Base-by-base conservation (phyloP, 768 basidiomycete species). In the Rhodotorula diobovata region DNA sequence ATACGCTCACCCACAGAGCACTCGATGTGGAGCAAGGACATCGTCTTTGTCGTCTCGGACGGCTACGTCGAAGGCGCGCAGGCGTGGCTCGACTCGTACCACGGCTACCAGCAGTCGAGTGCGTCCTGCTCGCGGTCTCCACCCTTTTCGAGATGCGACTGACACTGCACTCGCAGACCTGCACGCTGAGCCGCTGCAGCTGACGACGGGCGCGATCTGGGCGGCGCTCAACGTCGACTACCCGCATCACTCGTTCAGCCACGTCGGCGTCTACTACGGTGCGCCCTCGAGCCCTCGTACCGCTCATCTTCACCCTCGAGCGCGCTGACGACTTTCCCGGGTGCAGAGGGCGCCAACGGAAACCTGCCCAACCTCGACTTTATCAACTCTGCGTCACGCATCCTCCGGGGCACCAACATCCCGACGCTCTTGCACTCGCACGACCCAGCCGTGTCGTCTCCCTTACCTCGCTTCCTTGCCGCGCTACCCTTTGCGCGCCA, bases 261-360 rank as follows among this genome's bases (percentile, higher is more conserved):
- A 97, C 78, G 83, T 98, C 4, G 95, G 96, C n/a, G 81, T 98
- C 18, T 97, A 92, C 82, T 90, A 89, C 80, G 95, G 95, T 93
- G 28, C 37, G 28, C 50, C 55, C 62, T 14, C 34, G 20, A 3
- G 21, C 32, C 28, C 32, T 20, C 50, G 51, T 51, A 35, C 51
- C 63, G 50, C 43, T 2, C 48, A 14, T 28, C 11, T 8, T 30
- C 45, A 12, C 39, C 37, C 11, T n/a, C n/a, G n/a, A n/a, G n/a
- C n/a, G n/a, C n/a, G n/a, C n/a, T n/a, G n/a, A n/a, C n/a, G n/a
- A 41, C 57, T 1, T 41, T 35, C 25, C 5, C 41, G n/a, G 55
- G 41, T 45, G 23, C 79, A 98, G 95, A 98, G 84, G 96, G 95
- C 21, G 83, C 92, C 7, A 97, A 98, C 78, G 96, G 93, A 32